Evolutionary conservation across 805 yeast genomes (phyloP), one percentile per base, ranked within the genome.

Genomic region (Hanseniaspora jakobsenii): DNA sequence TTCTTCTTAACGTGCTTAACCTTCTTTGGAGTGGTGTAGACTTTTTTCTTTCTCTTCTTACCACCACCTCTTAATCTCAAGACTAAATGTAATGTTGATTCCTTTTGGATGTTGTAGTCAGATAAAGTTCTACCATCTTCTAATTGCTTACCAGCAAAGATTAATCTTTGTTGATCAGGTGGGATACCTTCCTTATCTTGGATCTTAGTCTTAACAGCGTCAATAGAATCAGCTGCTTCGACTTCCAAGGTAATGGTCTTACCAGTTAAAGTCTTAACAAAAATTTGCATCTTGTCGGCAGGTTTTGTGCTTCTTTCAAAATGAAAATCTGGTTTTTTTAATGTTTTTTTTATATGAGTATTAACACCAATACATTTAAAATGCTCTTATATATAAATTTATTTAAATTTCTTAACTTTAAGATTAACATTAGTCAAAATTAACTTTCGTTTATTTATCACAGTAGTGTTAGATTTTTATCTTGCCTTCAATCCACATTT

Each of bases 31-130:
- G 97, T 89, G 75, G 97, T 89, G 89, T 89, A 91, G 69, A 86
- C 96, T 94, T 89, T 89, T 95, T 91, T 91, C 91, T 91, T 91
- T 81, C 95, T 89, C 91, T 91, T 91, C 84, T 87, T 91, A 77
- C 95, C 95, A 73, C 95, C 95, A 75, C 97, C 97, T 76, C 96
- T 84, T 68, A 89, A 82, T 78, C 96, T 86, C 56, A 89, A 74
- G 55, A 89, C 97, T 73, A 89, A 78, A 70, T 89, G 95, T 47
- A 87, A 70, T 51, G 96, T 87, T 53, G 95, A 85, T 72, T 87
- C 96, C 76, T 87, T 87, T 73, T 86, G 95, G 68, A 87, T 87
- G 81, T 87, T 87, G 89, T 87, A 87, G 72, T 87, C 95, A 54
- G 94, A 80, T 53, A 87, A 72, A 52, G 96, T 87, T 76, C 95